Conservation (phyloP, 805 yeast genomes). For the Cyberlindnera misumaiensis region DNA sequence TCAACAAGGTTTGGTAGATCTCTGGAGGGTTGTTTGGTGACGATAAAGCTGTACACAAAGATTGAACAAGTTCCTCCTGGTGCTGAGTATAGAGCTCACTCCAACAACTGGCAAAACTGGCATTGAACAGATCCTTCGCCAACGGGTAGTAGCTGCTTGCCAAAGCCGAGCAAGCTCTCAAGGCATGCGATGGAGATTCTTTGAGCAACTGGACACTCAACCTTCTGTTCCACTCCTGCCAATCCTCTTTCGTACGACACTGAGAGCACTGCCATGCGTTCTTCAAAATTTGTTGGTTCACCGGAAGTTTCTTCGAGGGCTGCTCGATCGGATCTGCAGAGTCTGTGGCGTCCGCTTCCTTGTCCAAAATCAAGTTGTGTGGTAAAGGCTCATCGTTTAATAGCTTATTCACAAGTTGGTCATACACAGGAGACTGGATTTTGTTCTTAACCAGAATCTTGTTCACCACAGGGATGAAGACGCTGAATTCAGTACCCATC, state of each 20-base stretch:
- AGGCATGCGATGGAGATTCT: constrained; percentile 91
- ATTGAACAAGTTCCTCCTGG: constrained; percentile 82
- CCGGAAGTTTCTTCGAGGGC: constrained; percentile 67
- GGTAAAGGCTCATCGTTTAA: constrained; percentile 85
- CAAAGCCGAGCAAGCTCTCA: constrained; percentile 85
- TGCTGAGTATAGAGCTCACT: constrained; percentile 80
- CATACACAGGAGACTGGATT: constrained; percentile 68
- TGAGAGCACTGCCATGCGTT: constrained; percentile 90
- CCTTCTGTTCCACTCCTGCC: constrained; percentile 96
- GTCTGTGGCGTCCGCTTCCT: constrained; percentile 37
- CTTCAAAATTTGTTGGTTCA: constrained; percentile 56
- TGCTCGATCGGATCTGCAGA: constrained; percentile 50
- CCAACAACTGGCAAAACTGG: constrained; percentile 96
- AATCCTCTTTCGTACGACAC: constrained; percentile 85
- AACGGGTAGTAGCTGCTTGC: constrained; percentile 84
- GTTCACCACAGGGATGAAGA: constrained; percentile 78
- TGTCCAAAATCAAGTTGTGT: constrained; percentile 61
- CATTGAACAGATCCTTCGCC: constrained; percentile 86
- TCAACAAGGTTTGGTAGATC: constrained; percentile 81
- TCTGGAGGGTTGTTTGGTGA: constrained; percentile 94
- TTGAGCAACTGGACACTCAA: constrained; percentile 78
- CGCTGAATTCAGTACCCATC: constrained; percentile 75
- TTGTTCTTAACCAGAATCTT: constrained; percentile 55
- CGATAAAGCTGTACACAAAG: constrained; percentile 80
- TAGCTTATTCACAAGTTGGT: constrained; percentile 71